These are phyloP conservation scores for Termitomyces sp. DNA, from an alignment of 768 basidiomycete genomes.

Conservation along the genomic window DNA sequence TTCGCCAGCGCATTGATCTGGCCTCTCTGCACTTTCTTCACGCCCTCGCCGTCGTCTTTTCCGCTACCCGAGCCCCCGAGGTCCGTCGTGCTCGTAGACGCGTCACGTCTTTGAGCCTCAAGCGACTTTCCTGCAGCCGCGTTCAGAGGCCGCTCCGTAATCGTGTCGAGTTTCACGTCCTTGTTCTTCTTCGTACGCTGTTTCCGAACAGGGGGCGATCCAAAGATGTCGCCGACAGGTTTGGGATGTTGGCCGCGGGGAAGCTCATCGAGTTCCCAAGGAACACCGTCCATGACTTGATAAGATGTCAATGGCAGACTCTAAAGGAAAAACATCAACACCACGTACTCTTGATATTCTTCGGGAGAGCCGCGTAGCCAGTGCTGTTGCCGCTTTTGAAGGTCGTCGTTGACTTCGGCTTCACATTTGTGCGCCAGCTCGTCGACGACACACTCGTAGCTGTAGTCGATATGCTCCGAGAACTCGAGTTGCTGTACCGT, in stretches of 20 bases:
- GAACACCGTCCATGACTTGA: conserved; percentile 71
- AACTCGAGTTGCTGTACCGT: conserved; percentile 70
- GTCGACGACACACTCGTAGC: conserved; percentile 75
- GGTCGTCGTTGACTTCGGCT: conserved; percentile 21
- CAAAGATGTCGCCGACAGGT: conserved; percentile 60
- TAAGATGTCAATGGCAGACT: conserved; percentile 9
- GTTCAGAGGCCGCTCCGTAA: conserved; percentile 58
- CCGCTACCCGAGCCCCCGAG: conserved; percentile 35
- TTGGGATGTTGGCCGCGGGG: conserved; percentile 62
- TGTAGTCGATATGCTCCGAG: conserved; percentile 70
- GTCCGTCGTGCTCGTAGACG: conserved; percentile 73
- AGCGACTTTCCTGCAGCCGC: conserved; percentile 34
- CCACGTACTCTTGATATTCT: conserved; percentile 79
- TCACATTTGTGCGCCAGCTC: conserved; percentile 63
- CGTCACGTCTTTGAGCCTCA: conserved; percentile 52
- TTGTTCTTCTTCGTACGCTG: conserved; percentile 63
- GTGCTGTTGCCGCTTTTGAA: conserved; percentile 22
- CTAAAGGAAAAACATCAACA: conserved; percentile 3
- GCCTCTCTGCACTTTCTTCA: conserved; percentile 81
- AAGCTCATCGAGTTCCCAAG: conserved; percentile 67
- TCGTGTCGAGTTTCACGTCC: conserved; percentile 66
- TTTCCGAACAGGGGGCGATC: conserved; percentile 57
- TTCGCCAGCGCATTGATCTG: conserved; percentile 89
- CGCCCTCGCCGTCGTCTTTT: conserved; percentile 43
- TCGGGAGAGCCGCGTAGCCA: conserved; percentile 36